A percentile compares a stretch with the other conserved stretches of the same genome.
These are phyloP conservation scores for Aspergillus nomiae DNA, from an alignment of 2,329 filamentous ascomycete genomes.

Conservation along the genomic window DNA sequence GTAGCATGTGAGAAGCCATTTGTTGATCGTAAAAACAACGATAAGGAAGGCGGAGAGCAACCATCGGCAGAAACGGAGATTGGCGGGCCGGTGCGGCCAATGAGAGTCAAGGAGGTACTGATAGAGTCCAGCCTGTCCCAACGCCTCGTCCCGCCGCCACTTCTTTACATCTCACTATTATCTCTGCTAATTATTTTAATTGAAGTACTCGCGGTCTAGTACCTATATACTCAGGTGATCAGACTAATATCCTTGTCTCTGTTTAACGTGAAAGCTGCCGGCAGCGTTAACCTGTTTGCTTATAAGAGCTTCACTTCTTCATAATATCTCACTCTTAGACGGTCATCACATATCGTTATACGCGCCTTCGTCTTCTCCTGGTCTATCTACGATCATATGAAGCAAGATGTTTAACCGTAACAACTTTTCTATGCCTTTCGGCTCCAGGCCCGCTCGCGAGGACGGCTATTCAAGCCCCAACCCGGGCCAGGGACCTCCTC, in stretches of 20 bases:
- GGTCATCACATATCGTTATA: not conserved
- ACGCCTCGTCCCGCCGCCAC: conserved; percentile 4
- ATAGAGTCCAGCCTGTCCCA: conserved; percentile 4
- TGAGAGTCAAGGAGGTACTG: conserved; percentile 3
- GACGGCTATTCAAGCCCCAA: conserved; percentile 44
- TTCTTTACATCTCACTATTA: not conserved
- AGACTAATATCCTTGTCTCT: not conserved
- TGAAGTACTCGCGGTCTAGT: not conserved
- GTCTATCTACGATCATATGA: conserved; percentile 6
- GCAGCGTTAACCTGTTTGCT: conserved; percentile 2
- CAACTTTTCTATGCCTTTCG: conserved; percentile 50
- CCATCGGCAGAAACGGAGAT: conserved; percentile 17
- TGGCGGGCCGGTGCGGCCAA: conserved; percentile 20
- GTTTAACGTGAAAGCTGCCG: conserved; percentile 8
- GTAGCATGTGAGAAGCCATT: not conserved
- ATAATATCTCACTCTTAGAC: not conserved
- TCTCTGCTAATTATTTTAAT: not conserved
- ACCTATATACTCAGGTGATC: not conserved
- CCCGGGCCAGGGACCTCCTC: conserved; percentile 31
- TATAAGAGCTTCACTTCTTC: not conserved
- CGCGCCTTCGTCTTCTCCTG: not conserved
- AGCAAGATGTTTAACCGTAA: conserved; percentile 59
- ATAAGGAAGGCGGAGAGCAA: conserved; percentile 10
- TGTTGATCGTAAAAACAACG: not conserved
- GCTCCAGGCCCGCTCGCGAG: conserved; percentile 44